Evolutionary conservation across 2,329 filamentous ascomycete species (phyloP).

Genomic region (Penicillium sp.): DNA sequence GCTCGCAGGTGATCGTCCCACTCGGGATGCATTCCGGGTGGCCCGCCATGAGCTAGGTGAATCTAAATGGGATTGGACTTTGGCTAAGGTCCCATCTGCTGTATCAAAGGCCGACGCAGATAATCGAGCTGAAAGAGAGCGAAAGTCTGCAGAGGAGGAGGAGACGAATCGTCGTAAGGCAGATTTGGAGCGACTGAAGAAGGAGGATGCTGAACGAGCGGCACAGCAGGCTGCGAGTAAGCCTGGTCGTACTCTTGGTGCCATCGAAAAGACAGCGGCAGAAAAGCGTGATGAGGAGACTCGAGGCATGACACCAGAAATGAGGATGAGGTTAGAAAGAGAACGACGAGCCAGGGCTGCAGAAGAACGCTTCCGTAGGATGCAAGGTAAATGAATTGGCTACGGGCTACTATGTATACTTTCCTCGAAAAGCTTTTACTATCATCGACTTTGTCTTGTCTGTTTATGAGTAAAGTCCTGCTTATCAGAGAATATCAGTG

Average conservation of each 20-base stretch:
- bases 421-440: background rate
- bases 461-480: background rate
- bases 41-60: slow-evolving; percentile 79
- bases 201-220: slow-evolving; percentile 51
- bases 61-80: slow-evolving; percentile 69
- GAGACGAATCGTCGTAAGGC: slow-evolving; percentile 65
- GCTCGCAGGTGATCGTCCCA: slow-evolving; percentile 75
- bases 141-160: slow-evolving; percentile 60
- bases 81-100: slow-evolving; percentile 64
- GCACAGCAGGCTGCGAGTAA: slow-evolving; percentile 47
- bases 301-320: slow-evolving; percentile 80
- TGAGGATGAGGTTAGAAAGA: slow-evolving; percentile 74
- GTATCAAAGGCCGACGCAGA: slow-evolving; percentile 69
- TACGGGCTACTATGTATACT: background rate
- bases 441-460: background rate
- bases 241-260: slow-evolving; percentile 51
- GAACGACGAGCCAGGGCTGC: slow-evolving; percentile 87
- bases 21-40: slow-evolving; percentile 85
- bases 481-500: too few relatives aligned
- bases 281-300: slow-evolving; percentile 79
- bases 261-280: slow-evolving; percentile 65
- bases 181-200: slow-evolving; percentile 67
- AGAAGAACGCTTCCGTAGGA: slow-evolving; percentile 72
- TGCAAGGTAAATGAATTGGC: slow-evolving; percentile 46
- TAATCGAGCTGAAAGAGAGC: slow-evolving; percentile 63